Evolutionary conservation across 352 stramenopile genomes (phyloP), one percentile per base, ranked within the genome.

Genomic region (Phytopythium oedochilum): DNA sequence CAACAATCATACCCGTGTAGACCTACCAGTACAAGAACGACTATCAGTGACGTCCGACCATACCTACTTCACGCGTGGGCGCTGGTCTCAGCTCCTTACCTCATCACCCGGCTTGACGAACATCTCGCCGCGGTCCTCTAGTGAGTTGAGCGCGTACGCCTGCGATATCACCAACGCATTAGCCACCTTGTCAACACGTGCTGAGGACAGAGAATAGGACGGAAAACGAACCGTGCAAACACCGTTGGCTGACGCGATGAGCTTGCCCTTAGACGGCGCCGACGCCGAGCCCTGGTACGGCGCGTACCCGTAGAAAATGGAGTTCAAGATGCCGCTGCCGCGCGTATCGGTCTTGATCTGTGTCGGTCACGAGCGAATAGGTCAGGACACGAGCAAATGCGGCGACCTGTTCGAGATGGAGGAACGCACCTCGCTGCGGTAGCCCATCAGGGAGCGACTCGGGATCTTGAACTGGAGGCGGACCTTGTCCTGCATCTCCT

Each of bases 1-100:
- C 97, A 44, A 99, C 88, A 17, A 99, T 92, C 97, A 99, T 99
- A 50, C 97, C 97, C 43, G 85, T 84, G 73, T 99, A 99, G 34
- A 99, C 94, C 49, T 52, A 39, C 6, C 9, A 17, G 10, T 2
- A 2, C 10, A 31, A 81, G 70, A n/a, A 83, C 52, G 23, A 17
- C 43, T 5, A 3, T 48, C 20, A 55, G 32, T 2, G 8, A 4
- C 3, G 5, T 34, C 26, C 42, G 18, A 15, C 15, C 20, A 26
- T 25, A 26, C 8, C 18, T 12, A 15, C 1, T 3, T 29, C n/a
- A n/a, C n/a, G n/a, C n/a, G n/a, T n/a, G n/a, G n/a, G n/a, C n/a
- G n/a, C n/a, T n/a, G n/a, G n/a, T n/a, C n/a, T n/a, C 22, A n/a
- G 14, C 23, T 11, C 2, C 12, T 3, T 34, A 46, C 49, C 38